A percentile compares a stretch with the other conserved stretches of the same genome.
Conservation (phyloP, 1,284 basidiomycete genomes). For the Gomphus sp. region DNA sequence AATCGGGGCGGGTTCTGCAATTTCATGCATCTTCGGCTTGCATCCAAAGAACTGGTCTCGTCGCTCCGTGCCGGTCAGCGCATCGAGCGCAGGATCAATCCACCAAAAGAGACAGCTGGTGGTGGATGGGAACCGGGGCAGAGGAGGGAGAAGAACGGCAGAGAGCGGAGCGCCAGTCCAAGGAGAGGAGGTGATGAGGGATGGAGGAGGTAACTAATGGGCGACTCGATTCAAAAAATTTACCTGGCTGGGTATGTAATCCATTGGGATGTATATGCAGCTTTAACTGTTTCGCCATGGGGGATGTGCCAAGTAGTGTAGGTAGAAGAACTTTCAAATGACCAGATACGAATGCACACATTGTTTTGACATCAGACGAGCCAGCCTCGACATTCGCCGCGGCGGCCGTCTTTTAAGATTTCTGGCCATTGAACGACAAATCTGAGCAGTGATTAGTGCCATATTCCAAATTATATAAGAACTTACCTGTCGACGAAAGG, state of each 20-base stretch:
- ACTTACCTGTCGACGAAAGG: constrained; percentile 74
- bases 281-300: not conserved
- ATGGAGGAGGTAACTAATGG: constrained; percentile 46
- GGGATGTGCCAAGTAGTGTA: not conserved
- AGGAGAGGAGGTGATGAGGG: constrained; percentile 43
- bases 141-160: constrained; percentile 40
- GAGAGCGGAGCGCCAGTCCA: constrained; percentile 66
- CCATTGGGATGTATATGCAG: not conserved
- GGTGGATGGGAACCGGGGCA: constrained; percentile 73
- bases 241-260: not conserved
- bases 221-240: not conserved
- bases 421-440: constrained; percentile 86
- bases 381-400: constrained; percentile 50
- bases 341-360: not conserved
- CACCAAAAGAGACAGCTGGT: constrained; percentile 48
- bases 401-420: constrained; percentile 31
- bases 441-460: constrained; percentile 26
- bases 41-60: constrained; percentile 73
- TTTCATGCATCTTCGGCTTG: constrained; percentile 94
- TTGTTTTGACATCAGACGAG: constrained; percentile 37
- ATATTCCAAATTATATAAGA: not conserved
- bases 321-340: not conserved
- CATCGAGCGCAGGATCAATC: constrained; percentile 69
- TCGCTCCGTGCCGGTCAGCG: constrained; percentile 77
- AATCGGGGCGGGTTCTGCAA: constrained; percentile 97